A percentile compares a stretch with the other conserved stretches of the same genome.
Conservation (phyloP, 768 basidiomycete genomes). For the Russula foetens region DNA sequence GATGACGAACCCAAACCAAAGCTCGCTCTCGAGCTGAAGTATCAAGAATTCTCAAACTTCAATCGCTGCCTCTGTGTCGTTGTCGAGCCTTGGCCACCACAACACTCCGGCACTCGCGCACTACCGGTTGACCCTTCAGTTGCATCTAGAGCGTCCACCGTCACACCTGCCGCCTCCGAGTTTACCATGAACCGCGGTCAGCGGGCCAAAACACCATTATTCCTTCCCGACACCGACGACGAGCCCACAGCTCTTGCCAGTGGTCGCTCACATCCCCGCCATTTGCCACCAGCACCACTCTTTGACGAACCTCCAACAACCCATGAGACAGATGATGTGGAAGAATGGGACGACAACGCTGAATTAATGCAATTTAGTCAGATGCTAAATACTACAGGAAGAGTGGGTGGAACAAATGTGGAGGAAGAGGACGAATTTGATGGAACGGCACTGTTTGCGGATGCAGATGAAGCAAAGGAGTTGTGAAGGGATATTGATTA, state of each 20-base stretch:
- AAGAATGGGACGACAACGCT: constrained; percentile 32
- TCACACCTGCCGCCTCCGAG: constrained; percentile 29
- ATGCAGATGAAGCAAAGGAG: constrained; percentile 71
- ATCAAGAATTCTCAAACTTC: constrained; percentile 62
- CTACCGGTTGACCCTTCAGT: constrained; percentile 28
- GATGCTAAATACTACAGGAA: constrained; percentile 49
- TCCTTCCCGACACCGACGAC: constrained; percentile 58
- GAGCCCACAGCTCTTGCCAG: constrained; percentile 30
- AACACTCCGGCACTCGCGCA: constrained; percentile 31
- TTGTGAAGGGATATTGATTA: constrained; percentile 27
- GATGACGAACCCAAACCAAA: constrained; percentile 68
- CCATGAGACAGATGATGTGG: constrained; percentile 26
- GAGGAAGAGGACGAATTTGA: constrained; percentile 76
- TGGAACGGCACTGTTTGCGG: constrained; percentile 65
- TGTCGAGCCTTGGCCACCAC: constrained; percentile 70
- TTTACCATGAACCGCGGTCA: constrained; percentile 23
- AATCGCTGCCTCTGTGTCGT: constrained; percentile 74
- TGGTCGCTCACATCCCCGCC: constrained; percentile 25
- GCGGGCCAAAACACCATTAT: constrained; percentile 56
- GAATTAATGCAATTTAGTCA: constrained; percentile 76
- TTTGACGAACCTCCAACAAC: constrained; percentile 28
- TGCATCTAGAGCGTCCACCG: constrained; percentile 27
- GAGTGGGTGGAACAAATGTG: constrained; percentile 46
- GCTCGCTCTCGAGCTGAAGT: constrained; percentile 54
- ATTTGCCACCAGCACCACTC: constrained; percentile 35